Base-by-base conservation (phyloP, 345 rosid genomes). In the Euclidium syriacum region DNA sequence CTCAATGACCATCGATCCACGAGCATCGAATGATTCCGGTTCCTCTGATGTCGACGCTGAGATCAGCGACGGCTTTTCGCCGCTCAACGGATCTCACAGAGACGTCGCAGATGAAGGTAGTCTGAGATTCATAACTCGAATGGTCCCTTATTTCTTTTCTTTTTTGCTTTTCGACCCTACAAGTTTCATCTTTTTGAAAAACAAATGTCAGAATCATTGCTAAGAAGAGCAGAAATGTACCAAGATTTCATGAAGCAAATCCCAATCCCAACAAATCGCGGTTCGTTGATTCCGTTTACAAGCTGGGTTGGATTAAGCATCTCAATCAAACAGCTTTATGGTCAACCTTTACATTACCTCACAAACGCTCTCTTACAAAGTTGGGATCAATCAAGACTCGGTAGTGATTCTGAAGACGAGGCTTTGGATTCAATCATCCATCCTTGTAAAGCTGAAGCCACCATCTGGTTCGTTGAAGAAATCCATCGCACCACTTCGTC, bases 261-360 rank as follows among this genome's bases (percentile, higher is more conserved):
- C 23, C 81, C 82, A 2, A 60, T 87, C 19, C 95, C 99, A 7
- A 52, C 64, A 2, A 58, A 41, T 5, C 95, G 87, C 3, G 87
- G 95, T 32, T 90, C 99, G 8, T 26, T 84, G 41, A 82, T 94
- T 55, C 97, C 97, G 9, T 94, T 79, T 58, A 71, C 77, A 12
- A 67, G 90, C 1, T 90, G 97, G 99, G 58, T 77, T 66, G 97
- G 85, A 22, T 67, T 94, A 62, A 85, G 92, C 61, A 78, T 60
- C 20, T 90, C 99, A 7, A 61, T 94, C 44, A 90, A 94, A 70
- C 70, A 74, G 43, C 64, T 90, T 16, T 90, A 90, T 43, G 75
- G 73, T 65, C 99, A 94, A 35, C 97, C 99, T 16, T 66, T 94
- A 68, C 99, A 90, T 84, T 94, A 82, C 80, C 85, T 82, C 25